Conservation (phyloP, 73 alveolate species). For the Diophrys appendiculata region DNA sequence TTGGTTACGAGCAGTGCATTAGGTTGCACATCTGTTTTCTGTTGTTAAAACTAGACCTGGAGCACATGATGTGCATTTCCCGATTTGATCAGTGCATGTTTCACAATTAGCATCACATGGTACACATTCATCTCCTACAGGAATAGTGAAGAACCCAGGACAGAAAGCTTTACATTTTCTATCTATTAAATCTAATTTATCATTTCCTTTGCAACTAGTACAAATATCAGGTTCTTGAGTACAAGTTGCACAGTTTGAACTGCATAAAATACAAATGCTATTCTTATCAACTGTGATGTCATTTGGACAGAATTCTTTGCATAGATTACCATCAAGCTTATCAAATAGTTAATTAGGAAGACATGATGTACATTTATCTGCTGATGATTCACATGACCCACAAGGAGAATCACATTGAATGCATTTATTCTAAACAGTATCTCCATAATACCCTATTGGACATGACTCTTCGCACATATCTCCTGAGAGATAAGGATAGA, state of each 20-base stretch:
- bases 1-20: slow-evolving; percentile 24
- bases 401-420: slow-evolving; percentile 34
- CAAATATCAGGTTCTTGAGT: slow-evolving; percentile 35
- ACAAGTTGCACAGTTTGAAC: slow-evolving; percentile 39
- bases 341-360: slow-evolving; percentile 3
- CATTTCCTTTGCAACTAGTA: slow-evolving; percentile 28
- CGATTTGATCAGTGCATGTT: slow-evolving; percentile 44
- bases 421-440: slow-evolving; percentile 30
- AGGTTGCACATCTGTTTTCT: slow-evolving; percentile 27
- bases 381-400: slow-evolving; percentile 7
- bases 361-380: slow-evolving; percentile 50
- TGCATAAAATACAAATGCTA: slow-evolving; percentile 31
- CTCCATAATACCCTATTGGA: slow-evolving; percentile 28
- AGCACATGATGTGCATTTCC: slow-evolving; percentile 51
- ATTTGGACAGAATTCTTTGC: no score
- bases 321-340: no score
- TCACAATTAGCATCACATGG: slow-evolving; percentile 28
- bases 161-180: slow-evolving; percentile 28
- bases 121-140: slow-evolving; percentile 12
- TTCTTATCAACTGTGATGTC: no score
- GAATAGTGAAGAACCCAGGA: slow-evolving; percentile 25
- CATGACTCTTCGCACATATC: slow-evolving; percentile 27
- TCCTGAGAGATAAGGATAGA: slow-evolving; percentile 15
- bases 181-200: slow-evolving; percentile 23
- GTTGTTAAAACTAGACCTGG: slow-evolving; percentile 33